A percentile compares a stretch with the other conserved stretches of the same genome.
Evolutionary conservation across 257 asterid genomes (phyloP).

Genomic region (Mitragyna speciosa): DNA sequence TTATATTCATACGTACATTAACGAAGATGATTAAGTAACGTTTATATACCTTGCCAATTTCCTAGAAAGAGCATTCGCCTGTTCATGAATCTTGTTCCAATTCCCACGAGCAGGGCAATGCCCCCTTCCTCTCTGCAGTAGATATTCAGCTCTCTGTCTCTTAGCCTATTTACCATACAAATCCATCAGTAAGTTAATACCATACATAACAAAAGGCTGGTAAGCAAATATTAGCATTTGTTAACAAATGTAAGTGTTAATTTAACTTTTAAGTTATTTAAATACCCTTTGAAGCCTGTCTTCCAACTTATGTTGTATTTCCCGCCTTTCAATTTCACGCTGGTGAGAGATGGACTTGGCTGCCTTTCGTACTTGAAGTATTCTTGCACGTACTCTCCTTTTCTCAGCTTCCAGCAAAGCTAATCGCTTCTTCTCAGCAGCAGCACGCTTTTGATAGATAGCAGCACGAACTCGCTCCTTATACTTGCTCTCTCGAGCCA

Average conservation of each 20-base stretch:
- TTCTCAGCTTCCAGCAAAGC: constrained; percentile 91
- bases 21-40: not conserved
- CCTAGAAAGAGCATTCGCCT: constrained; percentile 65
- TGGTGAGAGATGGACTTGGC: constrained; percentile 64
- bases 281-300: constrained; percentile 76
- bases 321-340: constrained; percentile 77
- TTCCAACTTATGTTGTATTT: constrained; percentile 76
- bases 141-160: constrained; percentile 81
- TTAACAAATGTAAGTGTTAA: no score
- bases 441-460: constrained; percentile 83
- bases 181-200: constrained; percentile 6
- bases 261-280: not conserved
- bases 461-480: constrained; percentile 88
- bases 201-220: not conserved
- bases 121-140: constrained; percentile 74
- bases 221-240: not conserved
- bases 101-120: constrained; percentile 31
- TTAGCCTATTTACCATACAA: constrained; percentile 57
- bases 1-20: not conserved
- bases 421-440: constrained; percentile 80
- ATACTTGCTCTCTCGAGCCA: constrained; percentile 80
- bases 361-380: constrained; percentile 66
- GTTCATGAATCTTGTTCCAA: constrained; percentile 57
- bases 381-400: constrained; percentile 70
- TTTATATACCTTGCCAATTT: constrained; percentile 65